Evolutionary conservation across 306 rosid species (phyloP), one percentile per base, ranked within the genome.

Genomic region (Gillenia trifoliata): DNA sequence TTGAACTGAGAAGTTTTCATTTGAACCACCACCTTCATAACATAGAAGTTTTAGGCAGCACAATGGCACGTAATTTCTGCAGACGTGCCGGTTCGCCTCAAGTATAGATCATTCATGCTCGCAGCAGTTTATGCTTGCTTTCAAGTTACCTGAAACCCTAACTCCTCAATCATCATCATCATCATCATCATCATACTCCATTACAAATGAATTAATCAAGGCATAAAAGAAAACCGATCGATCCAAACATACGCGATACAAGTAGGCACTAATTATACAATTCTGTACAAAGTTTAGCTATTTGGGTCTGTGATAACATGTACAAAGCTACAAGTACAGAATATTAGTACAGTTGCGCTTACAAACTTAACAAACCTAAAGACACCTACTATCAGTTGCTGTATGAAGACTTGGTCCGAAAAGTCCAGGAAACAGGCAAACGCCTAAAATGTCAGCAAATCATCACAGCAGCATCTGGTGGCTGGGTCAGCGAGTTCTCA

Each of bases 301-400:
- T 60, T 73, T 73, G 9, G 20, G 57, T 41, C 41, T 36, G 31
- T 38, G 62, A 28, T 28, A 16, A 47, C 52, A 72, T 72, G 41
- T 43, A 73, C 68, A 73, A 73, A 8, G 67, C 59, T 73, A 73
- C 76, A 26, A 57, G 65, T 34, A 23, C 54, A 71, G 33, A 0
- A 55, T 19, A 55, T 34, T 36, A 15, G 26, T 56, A 56, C 56
- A 41, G 8, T 60, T 11, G 76, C 11, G 68, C 31, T 73, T 41
- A 12, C 30, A 60, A 73, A 57, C 77, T 73, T 43, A 61, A 28
- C 23, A 29, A 28, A 61, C 60, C 77, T 28, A 41, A 72, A 3
- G 40, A 54, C n/a, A n/a, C 43, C 66, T 57, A 38, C 50, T 3
- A 62, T 28, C 59, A 61, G 63, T 41, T 19, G 76, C 68, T 29